Conservation (phyloP, 495 filamentous ascomycete species). For the Neurospora hispaniola region DNA sequence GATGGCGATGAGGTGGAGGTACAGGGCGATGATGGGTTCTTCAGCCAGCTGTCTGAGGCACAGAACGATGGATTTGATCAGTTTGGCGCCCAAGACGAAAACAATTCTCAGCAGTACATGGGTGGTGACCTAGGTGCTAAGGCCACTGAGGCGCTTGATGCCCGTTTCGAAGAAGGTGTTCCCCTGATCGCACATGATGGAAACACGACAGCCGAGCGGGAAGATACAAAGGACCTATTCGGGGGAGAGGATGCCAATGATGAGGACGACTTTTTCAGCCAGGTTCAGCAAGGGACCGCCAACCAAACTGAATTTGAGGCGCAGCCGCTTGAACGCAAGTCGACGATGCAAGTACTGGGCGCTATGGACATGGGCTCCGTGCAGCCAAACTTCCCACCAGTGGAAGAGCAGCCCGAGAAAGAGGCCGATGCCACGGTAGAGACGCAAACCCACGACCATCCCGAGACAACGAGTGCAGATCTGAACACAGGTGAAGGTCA, state of each 20-base stretch:
- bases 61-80: constrained; percentile 17
- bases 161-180: constrained; percentile 50
- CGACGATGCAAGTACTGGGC: constrained; percentile 46
- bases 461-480: neutral
- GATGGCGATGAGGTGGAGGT: constrained; percentile 26
- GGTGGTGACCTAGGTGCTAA: constrained; percentile 29
- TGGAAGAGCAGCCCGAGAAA: constrained; percentile 25
- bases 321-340: constrained; percentile 43
- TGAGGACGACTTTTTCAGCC: constrained; percentile 43
- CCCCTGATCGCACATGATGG: constrained; percentile 38
- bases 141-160: constrained; percentile 28
- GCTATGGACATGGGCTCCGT: constrained; percentile 12
- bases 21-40: constrained; percentile 7
- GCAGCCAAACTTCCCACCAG: constrained; percentile 18
- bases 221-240: constrained; percentile 22
- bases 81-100: constrained; percentile 9
- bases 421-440: constrained; percentile 9
- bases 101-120: constrained; percentile 15
- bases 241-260: constrained; percentile 26
- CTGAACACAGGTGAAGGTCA: neutral
- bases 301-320: constrained; percentile 10
- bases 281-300: constrained; percentile 20
- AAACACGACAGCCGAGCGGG: constrained; percentile 6
- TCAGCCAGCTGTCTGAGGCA: constrained; percentile 12
- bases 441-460: neutral